Base-by-base conservation (phyloP, 2,329 filamentous ascomycete species). In the Pseudopyrenochaeta lycopersici region DNA sequence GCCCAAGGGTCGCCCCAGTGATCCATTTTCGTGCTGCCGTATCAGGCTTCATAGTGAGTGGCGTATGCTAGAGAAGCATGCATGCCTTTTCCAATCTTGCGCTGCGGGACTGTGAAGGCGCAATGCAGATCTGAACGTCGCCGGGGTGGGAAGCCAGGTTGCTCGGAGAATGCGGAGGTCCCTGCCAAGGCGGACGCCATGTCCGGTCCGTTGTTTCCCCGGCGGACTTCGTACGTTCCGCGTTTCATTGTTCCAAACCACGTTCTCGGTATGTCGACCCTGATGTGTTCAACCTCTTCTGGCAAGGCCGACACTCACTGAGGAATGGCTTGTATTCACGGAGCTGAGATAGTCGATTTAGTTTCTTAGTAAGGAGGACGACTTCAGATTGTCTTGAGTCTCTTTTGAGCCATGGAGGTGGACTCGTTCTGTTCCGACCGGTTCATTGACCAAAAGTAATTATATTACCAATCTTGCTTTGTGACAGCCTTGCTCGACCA, bases 1-100 rank as follows among this genome's bases (percentile, higher is more conserved):
- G 73, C 73, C 74, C 74, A 77, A 63, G 74, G 74, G 72, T 77
- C 74, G 60, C 72, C 71, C 74, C 74, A 77, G 61, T 76, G 69
- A 69, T 77, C 74, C 74, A 77, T 77, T 51, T 56, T 75, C 62
- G 63, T 48, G 57, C 56, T 51, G 54, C 46, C 50, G 53, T 65
- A 45, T 58, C 54, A 67, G 59, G 64, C 72, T 64, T 73, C 73
- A 75, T 76, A 71, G 58, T 75, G 72, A 66, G 66, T 54, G 50
- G 58, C 58, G 56, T 62, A 58, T 62, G 55, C 51, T 63, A 68
- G 46, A 57, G 56, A 64, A 68, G 68, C 71, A 74, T 74, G 68
- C 71, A 74, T 74, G 59, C 64, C 65, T 50, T 45, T 23, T 42
- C 15, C 39, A 18, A 21, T 15, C 21, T 12, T 7, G 20, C 20